Evolutionary conservation across 2,329 filamentous ascomycete genomes (phyloP), one percentile per base, ranked within the genome.

Genomic region (Hymenoscyphus linearis): DNA sequence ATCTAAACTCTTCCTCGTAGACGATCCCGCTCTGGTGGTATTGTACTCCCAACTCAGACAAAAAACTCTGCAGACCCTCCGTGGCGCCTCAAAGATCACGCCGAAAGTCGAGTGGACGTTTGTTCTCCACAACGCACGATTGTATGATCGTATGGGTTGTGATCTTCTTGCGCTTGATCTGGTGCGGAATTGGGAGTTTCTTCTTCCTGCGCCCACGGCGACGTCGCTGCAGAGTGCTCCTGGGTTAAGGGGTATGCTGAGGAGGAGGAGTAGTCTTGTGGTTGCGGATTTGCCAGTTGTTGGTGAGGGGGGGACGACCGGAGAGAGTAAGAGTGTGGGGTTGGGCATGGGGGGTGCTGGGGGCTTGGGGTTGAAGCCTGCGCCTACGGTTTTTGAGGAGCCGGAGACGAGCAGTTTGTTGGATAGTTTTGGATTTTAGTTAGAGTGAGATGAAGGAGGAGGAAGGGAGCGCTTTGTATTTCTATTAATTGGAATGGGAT

Each of bases 71-170:
- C 91, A 96, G 72, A 96, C 91, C 0, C 82, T 96, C 7, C 86
- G 88, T 35, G 93, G 92, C n/a, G 91, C 91, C 6, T 88, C 89
- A 0, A 91, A 91, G 74, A 82, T 96, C 18, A 87, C 86, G 2
- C 88, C 90, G 0, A 84, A 83, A 64, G 86, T 88, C 3, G 93
- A 97, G 75, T 96, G 91, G 90, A 85, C 89, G 35, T 96, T 97
- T 72, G 86, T 97, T 0, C 78, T 96, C 25, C 91, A 95, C 68
- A 96, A 91, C 58, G 91, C 92, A 16, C 82, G 86, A 59, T 79
- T 95, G 18, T 98, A 93, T 71, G 89, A 89, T 73, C 87, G 91
- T 9, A 97, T 95, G 93, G 93, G 95, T 2, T 96, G 95, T 71
- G 93, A 97, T 74, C 75, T 96, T 9, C 82, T 98, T 0, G 95